phyloP scores from a whole-genome alignment of 306 rosid species.

The Prunus mume region DNA sequence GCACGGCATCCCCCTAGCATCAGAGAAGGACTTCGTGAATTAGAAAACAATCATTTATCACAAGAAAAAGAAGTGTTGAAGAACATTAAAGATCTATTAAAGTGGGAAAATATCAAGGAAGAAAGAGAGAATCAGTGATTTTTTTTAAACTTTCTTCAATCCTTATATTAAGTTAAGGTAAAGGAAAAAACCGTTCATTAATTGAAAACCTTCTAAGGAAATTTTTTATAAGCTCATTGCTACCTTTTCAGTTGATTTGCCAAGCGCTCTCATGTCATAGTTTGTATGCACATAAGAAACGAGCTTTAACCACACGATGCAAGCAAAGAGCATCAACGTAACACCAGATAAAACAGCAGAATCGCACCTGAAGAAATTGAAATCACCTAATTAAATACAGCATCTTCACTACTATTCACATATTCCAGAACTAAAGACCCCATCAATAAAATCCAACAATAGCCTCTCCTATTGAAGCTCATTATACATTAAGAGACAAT shows the following conservation, averaged over 20 bases:
- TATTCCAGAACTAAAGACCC: neutral
- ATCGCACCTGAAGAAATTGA: constrained; percentile 60
- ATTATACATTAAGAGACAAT: neutral
- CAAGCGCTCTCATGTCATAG: constrained; percentile 66
- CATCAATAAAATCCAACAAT: constrained; percentile 3
- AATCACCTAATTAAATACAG: constrained; percentile 10
- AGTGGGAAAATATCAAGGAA: neutral
- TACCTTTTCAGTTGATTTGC: constrained; percentile 69
- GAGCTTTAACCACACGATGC: constrained; percentile 85
- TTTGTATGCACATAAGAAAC: constrained; percentile 85
- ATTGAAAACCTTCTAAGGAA: neutral
- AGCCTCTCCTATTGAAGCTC: neutral
- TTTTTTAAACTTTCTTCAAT: neutral
- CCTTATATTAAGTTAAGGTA: neutral
- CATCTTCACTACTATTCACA: constrained; percentile 11
- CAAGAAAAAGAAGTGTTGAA: neutral
- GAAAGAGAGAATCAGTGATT: neutral
- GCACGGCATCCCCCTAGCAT: constrained; percentile 59
- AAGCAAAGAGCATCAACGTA: constrained; percentile 75
- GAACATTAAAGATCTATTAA: neutral
- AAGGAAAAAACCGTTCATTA: neutral
- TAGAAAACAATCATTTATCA: constrained; percentile 1
- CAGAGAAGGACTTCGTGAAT: constrained; percentile 24
- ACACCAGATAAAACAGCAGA: constrained; percentile 82
- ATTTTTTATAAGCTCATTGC: constrained; percentile 1